Base-by-base conservation (phyloP, 2,329 filamentous ascomycete species). In the Exophiala aquamarina region DNA sequence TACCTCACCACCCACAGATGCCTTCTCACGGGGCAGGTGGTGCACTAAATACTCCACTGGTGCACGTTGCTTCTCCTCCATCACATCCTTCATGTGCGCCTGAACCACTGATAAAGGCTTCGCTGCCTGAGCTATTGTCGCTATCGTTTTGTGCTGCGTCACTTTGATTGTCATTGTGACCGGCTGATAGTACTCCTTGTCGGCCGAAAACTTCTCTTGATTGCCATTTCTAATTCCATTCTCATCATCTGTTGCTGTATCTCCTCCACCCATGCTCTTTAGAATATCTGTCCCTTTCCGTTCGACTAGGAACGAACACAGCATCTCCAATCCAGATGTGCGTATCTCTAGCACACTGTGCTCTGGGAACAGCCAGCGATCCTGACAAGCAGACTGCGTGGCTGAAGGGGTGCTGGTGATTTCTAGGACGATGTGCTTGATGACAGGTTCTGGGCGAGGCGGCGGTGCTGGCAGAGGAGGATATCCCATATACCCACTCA, bases 91-190 rank as follows among this genome's bases (percentile, higher is more conserved):
- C 78, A 81, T 80, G 55, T 77, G 72, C 52, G 70, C 71, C 50
- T 73, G 69, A 3, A 78, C 76, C 54, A 78, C 76, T 2, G 75
- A 70, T 3, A 71, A 63, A 2, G 76, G 71, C 48, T 77, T 79
- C 15, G 83, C 76, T 44, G 79, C 77, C 15, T 76, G 74, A 21
- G 71, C 70, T 8, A 84, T 66, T 3, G 77, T 74, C 45, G 79
- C 75, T 11, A 82, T 69, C 11, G 77, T 69, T 29, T 74, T 71
- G 14, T 76, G 69, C 42, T 77, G 72, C 19, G 70, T 65, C 39
- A 76, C 75, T 29, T 74, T 70, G 33, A 84, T 70, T 32, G 78
- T 75, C 50, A 83, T 76, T 1, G 81, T 84, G 40, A 76, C 65
- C 11, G 73, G 73, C 56, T 76, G 72, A 59, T 73, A 76, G 56